A percentile compares a stretch with the other conserved stretches of the same genome.
These are phyloP conservation scores for Cryphonectria parasitica DNA, from an alignment of 2,329 filamentous ascomycete species.

Conservation along the genomic window DNA sequence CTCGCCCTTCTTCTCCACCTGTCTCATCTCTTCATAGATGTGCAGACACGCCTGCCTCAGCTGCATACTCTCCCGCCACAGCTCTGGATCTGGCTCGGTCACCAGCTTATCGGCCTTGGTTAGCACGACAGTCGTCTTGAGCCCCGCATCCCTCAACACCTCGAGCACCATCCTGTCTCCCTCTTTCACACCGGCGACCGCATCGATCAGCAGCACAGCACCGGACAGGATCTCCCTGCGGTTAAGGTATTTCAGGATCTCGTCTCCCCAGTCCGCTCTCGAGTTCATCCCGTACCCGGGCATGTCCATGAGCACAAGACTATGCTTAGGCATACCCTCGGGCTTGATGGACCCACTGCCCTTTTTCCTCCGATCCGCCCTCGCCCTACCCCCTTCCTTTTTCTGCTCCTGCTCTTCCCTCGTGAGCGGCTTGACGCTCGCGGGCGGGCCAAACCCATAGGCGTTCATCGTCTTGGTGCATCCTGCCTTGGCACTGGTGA, in stretches of 20 bases:
- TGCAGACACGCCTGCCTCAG: conserved; percentile 32
- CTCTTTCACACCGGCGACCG: conserved; percentile 54
- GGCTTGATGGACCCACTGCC: conserved; percentile 29
- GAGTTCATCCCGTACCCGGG: conserved; percentile 43
- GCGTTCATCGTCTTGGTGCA: conserved; percentile 60
- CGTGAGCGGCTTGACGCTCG: conserved; percentile 33
- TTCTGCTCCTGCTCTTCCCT: conserved; percentile 15
- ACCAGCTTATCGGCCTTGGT: conserved; percentile 60
- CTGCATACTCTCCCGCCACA: conserved; percentile 17
- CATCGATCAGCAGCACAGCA: conserved; percentile 57
- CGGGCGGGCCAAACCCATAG: conserved; percentile 55
- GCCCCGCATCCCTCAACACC: conserved; percentile 49
- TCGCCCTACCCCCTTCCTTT: conserved; percentile 32
- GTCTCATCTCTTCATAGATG: conserved; percentile 39
- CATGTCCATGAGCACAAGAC: conserved; percentile 50
- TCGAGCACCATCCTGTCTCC: conserved; percentile 53
- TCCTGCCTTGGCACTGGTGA: conserved; percentile 55
- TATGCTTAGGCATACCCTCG: conserved; percentile 49
- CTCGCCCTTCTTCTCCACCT: conserved; percentile 32
- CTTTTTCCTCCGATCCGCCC: conserved; percentile 22
- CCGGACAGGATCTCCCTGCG: conserved; percentile 53
- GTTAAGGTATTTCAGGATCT: conserved; percentile 56
- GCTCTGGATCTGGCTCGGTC: conserved; percentile 16
- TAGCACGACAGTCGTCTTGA: conserved; percentile 54
- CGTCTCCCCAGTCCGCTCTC: conserved; percentile 54